phyloP scores from a whole-genome alignment of 2,329 filamentous ascomycete species.

The Epicoccum nigrum region DNA sequence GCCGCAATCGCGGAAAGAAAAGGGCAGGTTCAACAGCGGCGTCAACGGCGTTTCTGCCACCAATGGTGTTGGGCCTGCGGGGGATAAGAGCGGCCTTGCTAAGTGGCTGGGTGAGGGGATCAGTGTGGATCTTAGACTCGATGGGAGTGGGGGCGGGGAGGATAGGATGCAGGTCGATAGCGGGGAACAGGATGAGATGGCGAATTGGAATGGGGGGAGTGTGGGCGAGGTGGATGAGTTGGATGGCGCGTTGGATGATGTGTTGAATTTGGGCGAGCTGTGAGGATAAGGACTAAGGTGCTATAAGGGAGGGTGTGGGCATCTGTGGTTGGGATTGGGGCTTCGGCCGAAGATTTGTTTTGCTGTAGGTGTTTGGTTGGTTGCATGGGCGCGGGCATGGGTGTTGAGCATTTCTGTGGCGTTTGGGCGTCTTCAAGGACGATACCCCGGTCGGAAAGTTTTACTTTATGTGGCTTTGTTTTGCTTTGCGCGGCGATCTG shows the following conservation, averaged over 20 bases:
- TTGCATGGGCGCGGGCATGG: too few relatives aligned
- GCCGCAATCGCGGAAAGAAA: conserved; percentile 3
- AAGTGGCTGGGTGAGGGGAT: conserved; percentile 15
- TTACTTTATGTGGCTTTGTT: too few relatives aligned
- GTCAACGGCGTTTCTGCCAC: background rate
- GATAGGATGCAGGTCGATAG: conserved; percentile 45
- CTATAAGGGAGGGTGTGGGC: too few relatives aligned
- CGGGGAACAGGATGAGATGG: conserved; percentile 46
- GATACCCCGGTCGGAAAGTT: too few relatives aligned
- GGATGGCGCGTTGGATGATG: conserved; percentile 49
- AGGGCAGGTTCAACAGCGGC: too few relatives aligned
- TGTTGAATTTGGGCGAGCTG: conserved; percentile 38
- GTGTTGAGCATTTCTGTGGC: too few relatives aligned
- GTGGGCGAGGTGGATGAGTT: conserved; percentile 36
- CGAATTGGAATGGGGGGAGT: conserved; percentile 49
- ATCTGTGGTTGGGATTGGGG: too few relatives aligned
- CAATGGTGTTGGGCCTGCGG: conserved; percentile 28
- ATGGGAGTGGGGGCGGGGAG: background rate
- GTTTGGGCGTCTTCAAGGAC: too few relatives aligned
- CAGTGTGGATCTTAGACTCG: conserved; percentile 2
- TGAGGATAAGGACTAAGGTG: conserved; percentile 8
- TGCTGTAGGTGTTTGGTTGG: too few relatives aligned
- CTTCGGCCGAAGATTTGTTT: too few relatives aligned
- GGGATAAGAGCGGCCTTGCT: conserved; percentile 15
- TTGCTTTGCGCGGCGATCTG: too few relatives aligned